A percentile compares a stretch with the other conserved stretches of the same genome.
Conservation (phyloP, 129 eudicot genomes). For the Rutidosis leptorrhynchoides region DNA sequence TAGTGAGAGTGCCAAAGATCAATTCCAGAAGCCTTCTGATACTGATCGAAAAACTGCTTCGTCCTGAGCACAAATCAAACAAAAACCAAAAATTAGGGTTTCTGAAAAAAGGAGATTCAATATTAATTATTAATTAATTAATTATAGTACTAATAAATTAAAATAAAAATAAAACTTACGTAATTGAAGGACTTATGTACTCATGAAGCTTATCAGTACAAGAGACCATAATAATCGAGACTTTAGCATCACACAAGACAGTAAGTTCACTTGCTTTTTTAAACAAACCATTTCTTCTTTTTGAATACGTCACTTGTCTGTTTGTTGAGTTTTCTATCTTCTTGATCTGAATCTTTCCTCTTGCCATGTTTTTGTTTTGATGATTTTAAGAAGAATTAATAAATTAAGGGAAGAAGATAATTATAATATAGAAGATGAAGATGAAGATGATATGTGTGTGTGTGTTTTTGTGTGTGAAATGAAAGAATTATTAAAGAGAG, state of each 20-base stretch:
- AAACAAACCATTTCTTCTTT: constrained; percentile 65
- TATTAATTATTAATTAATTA: too few species aligned
- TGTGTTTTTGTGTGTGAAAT: constrained; percentile 8
- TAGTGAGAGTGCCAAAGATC: constrained; percentile 70
- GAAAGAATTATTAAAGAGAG: neutral
- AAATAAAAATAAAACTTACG: constrained; percentile 31
- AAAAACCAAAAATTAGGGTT: constrained; percentile 18
- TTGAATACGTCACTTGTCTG: constrained; percentile 76
- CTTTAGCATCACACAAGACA: constrained; percentile 78
- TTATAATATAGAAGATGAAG: constrained; percentile 17
- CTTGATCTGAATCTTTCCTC: constrained; percentile 89
- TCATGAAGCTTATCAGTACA: constrained; percentile 76
- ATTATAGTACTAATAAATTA: too few species aligned
- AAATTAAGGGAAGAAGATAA: neutral
- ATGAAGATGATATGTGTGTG: constrained; percentile 24
- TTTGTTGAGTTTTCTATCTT: constrained; percentile 75
- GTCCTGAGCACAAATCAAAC: constrained; percentile 37
- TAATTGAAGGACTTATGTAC: constrained; percentile 62
- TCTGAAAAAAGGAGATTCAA: neutral
- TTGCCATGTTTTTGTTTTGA: constrained; percentile 43
- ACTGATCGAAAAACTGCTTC: constrained; percentile 61
- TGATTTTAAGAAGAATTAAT: constrained; percentile 17
- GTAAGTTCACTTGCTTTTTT: constrained; percentile 72
- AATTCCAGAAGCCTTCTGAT: constrained; percentile 49
- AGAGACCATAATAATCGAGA: constrained; percentile 70